Conservation (phyloP, 2,329 filamentous ascomycete species). For the Nemania abortiva region DNA sequence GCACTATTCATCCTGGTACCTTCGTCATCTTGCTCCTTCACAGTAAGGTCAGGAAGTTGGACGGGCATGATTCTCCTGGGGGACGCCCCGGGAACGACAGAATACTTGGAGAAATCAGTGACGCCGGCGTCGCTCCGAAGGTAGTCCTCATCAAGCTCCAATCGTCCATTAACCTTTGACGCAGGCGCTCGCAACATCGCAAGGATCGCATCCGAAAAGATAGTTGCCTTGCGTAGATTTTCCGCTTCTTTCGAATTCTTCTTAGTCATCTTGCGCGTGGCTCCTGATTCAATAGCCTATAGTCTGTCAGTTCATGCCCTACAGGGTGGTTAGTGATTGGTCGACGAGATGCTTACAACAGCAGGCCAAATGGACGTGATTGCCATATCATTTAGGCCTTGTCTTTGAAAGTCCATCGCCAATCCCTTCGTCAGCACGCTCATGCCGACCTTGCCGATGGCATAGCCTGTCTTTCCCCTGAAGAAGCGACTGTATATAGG, state of each 20-base stretch:
- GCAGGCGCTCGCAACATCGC: constrained; percentile 74
- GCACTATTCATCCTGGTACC: constrained; percentile 77
- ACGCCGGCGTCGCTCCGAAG: constrained; percentile 73
- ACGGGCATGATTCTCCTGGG: constrained; percentile 84
- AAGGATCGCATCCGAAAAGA: constrained; percentile 84
- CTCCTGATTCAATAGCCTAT: constrained; percentile 72
- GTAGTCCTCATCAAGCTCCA: constrained; percentile 86
- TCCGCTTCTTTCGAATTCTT: constrained; percentile 57
- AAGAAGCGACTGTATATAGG: constrained; percentile 90
- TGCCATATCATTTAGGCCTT: constrained; percentile 75
- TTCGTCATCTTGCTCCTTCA: constrained; percentile 84
- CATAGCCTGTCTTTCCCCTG: constrained; percentile 86
- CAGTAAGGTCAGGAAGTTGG: constrained; percentile 74
- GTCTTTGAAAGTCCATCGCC: constrained; percentile 81
- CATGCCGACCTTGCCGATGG: constrained; percentile 84
- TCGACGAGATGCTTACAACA: constrained; percentile 62
- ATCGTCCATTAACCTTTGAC: constrained; percentile 73
- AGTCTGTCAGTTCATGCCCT: neutral
- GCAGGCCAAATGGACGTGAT: constrained; percentile 88
- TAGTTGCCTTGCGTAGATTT: constrained; percentile 75
- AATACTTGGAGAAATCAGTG: constrained; percentile 79
- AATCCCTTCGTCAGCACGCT: constrained; percentile 83
- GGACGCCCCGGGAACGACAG: constrained; percentile 57
- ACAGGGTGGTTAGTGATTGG: neutral
- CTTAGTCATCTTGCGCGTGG: constrained; percentile 35